phyloP scores from a whole-genome alignment of 306 rosid species.

The Dalbergia cochinchinensis region DNA sequence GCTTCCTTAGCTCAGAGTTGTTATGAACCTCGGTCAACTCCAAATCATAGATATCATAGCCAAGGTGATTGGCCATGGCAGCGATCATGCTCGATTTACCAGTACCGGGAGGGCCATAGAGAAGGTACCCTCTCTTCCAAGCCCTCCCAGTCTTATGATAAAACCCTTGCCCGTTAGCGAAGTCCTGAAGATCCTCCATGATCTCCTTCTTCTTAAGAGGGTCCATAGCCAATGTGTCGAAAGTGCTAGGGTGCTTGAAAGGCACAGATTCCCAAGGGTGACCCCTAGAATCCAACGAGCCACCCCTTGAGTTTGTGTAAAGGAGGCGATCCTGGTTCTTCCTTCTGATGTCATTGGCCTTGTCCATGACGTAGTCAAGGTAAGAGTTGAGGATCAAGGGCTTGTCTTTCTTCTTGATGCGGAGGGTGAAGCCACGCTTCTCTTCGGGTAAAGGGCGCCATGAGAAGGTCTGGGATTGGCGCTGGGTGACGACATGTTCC shows the following conservation, averaged over 20 bases:
- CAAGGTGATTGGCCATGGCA: conserved; percentile 91
- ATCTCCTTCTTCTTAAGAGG: conserved; percentile 68
- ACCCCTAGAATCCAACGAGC: conserved; percentile 85
- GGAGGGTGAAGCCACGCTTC: conserved; percentile 86
- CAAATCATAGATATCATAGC: conserved; percentile 89
- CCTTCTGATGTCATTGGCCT: conserved; percentile 78
- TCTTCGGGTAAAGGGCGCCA: conserved; percentile 97
- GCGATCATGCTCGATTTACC: conserved; percentile 98
- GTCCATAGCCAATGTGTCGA: conserved; percentile 94
- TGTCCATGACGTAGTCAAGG: conserved; percentile 84
- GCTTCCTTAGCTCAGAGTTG: conserved; percentile 85
- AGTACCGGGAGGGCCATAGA: conserved; percentile 94
- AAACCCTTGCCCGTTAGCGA: conserved; percentile 78
- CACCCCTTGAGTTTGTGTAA: conserved; percentile 90
- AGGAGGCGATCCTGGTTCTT: conserved; percentile 84
- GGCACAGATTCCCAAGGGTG: conserved; percentile 99
- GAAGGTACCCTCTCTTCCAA: conserved; percentile 93
- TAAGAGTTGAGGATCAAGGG: conserved; percentile 63
- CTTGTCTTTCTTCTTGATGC: conserved; percentile 76
- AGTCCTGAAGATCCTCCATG: conserved; percentile 82
- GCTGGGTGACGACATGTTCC: conserved; percentile 89
- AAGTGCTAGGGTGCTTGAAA: conserved; percentile 93
- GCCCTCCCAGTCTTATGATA: conserved; percentile 93
- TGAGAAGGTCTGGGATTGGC: conserved; percentile 80
- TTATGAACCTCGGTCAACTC: conserved; percentile 92